Base-by-base conservation (phyloP, 495 filamentous ascomycete genomes). In the Cladorrhinum samala region DNA sequence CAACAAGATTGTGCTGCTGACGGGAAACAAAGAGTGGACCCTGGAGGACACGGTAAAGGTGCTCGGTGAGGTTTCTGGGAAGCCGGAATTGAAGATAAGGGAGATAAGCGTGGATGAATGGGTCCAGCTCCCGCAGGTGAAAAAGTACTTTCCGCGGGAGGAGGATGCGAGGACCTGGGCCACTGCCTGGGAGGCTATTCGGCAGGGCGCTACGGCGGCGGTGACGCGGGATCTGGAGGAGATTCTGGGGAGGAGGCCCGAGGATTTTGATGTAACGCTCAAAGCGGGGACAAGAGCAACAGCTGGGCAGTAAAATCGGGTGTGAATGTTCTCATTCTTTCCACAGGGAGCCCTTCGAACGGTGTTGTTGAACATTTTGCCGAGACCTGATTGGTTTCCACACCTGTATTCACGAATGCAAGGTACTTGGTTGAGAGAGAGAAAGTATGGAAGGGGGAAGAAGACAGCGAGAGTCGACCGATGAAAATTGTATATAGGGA, bases 171-270 rank as follows among this genome's bases (percentile, higher is more conserved):
- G 54, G 41, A 60, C 60, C 1, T 68, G 65, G 65, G 60, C 65
- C 36, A 75, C 71, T n/a, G 69, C 68, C 9, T 77, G 68, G 64
- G 67, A 73, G 14, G 75, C 69, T 1, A 68, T 78, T 44, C 55
- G 63, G 14, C 56, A 53, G 2, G 76, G 75, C 0, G 73, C 77
- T 55, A 66, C 71, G 25, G 72, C 65, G 2, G 59, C 65, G 27
- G 66, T 69, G 18, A 65, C 67, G 3, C 45, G 51, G 2, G 52
- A 61, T 38, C 47, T 77, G 33, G 52, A 55, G 46, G 59, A 67
- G 23, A 62, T 73, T 27, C 44, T 79, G 25, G 73, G 72, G 0
- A 55, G 74, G 18, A 56, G 63, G 60, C 73, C 72, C 0, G 50
- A 55, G 25, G 58, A 48, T 8, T 65, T 65, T 50, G 62, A 65